Base-by-base conservation (phyloP, 805 yeast genomes). In the Hanseniaspora vineae region DNA sequence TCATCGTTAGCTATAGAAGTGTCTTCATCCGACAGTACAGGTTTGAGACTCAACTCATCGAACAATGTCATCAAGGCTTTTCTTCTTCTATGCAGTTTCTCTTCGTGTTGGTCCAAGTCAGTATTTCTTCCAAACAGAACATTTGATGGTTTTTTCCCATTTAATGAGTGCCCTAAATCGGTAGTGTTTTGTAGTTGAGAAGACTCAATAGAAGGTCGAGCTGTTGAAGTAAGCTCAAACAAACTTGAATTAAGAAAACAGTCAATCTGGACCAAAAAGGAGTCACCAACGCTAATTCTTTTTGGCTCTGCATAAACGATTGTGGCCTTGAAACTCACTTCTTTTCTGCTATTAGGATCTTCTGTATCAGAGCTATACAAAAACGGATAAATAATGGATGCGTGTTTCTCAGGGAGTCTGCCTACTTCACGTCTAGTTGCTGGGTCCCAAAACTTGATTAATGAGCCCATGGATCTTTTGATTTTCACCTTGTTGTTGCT, bases 261-360 rank as follows among this genome's bases (percentile, higher is more conserved):
- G 55, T 86, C 84, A 4, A 85, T 64, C 55, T 80, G 85, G 0
- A 87, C 67, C 19, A 76, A 69, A 56, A 89, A 81, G 1, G 81
- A 70, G 57, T 87, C 95, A 3, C 97, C 97, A 1, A 80, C 75
- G 10, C 83, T 70, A 33, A 88, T 59, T 31, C 79, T 60, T 37
- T 52, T 58, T 11, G 68, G 66, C 17, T 80, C 82, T 40, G 80
- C 76, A 56, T 72, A 76, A 8, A 83, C 70, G 35, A 84, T 69
- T 0, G 76, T 70, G 1, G 77, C 77, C 39, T 74, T 73, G 54
- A 85, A 79, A 1, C 59, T 57, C 39, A 83, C 74, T 2, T 78
- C 68, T 8, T 70, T 67, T 10, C 74, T 61, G 47, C 77, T 84
- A 2, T 84, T 48, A 37, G 17, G 17, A 14, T 37, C 40, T 33